Evolutionary conservation across 257 asterid species (phyloP).

Genomic region (Ligustrum vulgare): DNA sequence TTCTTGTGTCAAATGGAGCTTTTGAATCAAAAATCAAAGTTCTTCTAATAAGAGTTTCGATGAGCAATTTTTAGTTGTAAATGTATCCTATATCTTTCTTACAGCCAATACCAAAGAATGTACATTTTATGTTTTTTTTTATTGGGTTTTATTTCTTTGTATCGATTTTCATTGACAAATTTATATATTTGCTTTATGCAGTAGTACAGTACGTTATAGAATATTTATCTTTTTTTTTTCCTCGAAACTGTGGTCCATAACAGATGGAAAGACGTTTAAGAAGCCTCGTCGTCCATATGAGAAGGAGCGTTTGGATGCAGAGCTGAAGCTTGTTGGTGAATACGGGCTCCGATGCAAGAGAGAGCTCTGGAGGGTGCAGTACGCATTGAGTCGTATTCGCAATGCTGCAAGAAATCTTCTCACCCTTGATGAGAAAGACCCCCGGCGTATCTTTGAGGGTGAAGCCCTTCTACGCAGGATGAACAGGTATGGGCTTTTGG

Average conservation of each 20-base stretch:
- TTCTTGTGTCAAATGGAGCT: neutral
- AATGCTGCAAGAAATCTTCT: neutral
- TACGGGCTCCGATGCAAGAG: conserved; percentile 8
- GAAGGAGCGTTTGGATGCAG: conserved; percentile 10
- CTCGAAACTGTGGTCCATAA: neutral
- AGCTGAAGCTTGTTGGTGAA: conserved; percentile 7
- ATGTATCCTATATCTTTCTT: neutral
- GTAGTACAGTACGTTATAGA: neutral
- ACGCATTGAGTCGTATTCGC: conserved; percentile 1
- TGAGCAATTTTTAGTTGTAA: neutral
- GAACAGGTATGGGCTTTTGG: conserved; percentile 34
- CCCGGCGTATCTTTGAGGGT: conserved; percentile 8
- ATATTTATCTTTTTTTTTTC: neutral
- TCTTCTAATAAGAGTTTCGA: neutral
- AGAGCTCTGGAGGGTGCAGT: conserved; percentile 13
- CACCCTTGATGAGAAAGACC: conserved; percentile 2
- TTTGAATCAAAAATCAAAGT: neutral
- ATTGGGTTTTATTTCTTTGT: neutral
- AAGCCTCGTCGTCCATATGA: conserved; percentile 15
- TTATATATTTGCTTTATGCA: neutral
- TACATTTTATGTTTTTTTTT: neutral
- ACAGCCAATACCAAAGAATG: neutral
- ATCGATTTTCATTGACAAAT: neutral
- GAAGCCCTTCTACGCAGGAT: conserved; percentile 5
- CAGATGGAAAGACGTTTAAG: conserved; percentile 11